Percentiles rank a stretch among this genome's conserved stretches.
phyloP scores from a whole-genome alignment of 2,329 filamentous ascomycete genomes.

The Exophiala bonariae region DNA sequence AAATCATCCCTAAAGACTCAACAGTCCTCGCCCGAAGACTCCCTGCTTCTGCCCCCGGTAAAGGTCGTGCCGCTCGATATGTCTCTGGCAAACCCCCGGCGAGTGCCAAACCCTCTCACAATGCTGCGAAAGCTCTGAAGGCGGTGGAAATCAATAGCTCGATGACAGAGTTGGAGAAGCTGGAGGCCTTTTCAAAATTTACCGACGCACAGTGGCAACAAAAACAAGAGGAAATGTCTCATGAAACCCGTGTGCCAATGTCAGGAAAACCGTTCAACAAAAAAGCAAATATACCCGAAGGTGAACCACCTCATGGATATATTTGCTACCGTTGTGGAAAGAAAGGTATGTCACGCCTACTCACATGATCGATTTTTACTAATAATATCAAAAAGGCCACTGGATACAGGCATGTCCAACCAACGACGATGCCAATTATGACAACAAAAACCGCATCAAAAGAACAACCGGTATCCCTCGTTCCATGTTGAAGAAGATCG shows the following conservation, averaged over 20 bases:
- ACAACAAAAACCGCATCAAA: conserved; percentile 90
- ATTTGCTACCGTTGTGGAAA: conserved; percentile 95
- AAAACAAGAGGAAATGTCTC: conserved; percentile 89
- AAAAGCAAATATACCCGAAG: conserved; percentile 75
- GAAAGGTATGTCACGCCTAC: conserved; percentile 59
- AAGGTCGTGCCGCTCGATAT: conserved; percentile 89
- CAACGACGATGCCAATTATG: conserved; percentile 96
- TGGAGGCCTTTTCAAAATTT: conserved; percentile 87
- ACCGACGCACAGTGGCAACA: conserved; percentile 90
- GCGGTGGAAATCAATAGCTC: conserved; percentile 67
- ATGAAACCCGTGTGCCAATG: conserved; percentile 46
- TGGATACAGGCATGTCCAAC: conserved; percentile 98
- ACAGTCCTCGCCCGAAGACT: conserved; percentile 87
- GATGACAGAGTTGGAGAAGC: conserved; percentile 90
- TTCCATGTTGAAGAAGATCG: conserved; percentile 92
- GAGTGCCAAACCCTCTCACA: conserved; percentile 66
- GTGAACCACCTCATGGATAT: conserved; percentile 90
- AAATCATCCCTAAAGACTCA: conserved; percentile 93
- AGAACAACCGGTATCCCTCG: conserved; percentile 95
- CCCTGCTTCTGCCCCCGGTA: conserved; percentile 79
- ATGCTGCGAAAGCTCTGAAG: conserved; percentile 33
- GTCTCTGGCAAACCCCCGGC: conserved; percentile 94
- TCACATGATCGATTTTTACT: conserved; percentile 20
- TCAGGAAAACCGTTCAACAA: conserved; percentile 33
- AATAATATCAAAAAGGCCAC: conserved; percentile 62